These are phyloP conservation scores for Poronia punctata DNA, from an alignment of 495 filamentous ascomycete genomes.

Conservation along the genomic window DNA sequence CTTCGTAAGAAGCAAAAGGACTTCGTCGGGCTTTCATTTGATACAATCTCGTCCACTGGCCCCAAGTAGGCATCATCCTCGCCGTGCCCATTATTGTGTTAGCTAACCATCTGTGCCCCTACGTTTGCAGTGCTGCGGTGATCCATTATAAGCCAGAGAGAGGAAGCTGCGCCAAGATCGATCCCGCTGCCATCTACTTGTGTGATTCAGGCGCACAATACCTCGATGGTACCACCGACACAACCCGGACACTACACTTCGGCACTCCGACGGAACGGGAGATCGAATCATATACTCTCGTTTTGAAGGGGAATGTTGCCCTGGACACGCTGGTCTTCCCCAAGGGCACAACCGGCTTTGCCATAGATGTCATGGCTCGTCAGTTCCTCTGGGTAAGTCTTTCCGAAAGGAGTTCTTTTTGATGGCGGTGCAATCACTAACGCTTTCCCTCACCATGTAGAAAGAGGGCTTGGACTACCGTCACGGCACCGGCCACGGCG, in stretches of 20 bases:
- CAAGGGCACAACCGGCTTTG: conserved; percentile 90
- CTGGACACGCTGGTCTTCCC: conserved; percentile 86
- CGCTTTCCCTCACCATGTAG: conserved; percentile 28
- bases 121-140: conserved; percentile 63
- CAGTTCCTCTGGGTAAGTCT: conserved; percentile 77
- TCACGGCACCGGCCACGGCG: conserved; percentile 94
- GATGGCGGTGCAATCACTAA: background rate
- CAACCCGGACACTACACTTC: conserved; percentile 90
- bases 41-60: conserved; percentile 92
- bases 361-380: conserved; percentile 80
- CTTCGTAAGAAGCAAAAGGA: conserved; percentile 72
- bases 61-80: conserved; percentile 51
- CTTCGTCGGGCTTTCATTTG: conserved; percentile 89
- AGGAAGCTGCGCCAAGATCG: conserved; percentile 74
- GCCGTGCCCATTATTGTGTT: background rate
- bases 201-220: conserved; percentile 98
- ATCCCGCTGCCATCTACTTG: conserved; percentile 83
- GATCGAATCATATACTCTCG: conserved; percentile 86
- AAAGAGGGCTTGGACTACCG: conserved; percentile 87
- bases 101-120: background rate
- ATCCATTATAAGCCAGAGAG: conserved; percentile 95
- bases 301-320: conserved; percentile 92
- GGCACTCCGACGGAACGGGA: conserved; percentile 78
- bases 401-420: background rate
- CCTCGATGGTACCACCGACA: conserved; percentile 92